Conservation (phyloP, 495 filamentous ascomycete species). For the Podospora sp. region DNA sequence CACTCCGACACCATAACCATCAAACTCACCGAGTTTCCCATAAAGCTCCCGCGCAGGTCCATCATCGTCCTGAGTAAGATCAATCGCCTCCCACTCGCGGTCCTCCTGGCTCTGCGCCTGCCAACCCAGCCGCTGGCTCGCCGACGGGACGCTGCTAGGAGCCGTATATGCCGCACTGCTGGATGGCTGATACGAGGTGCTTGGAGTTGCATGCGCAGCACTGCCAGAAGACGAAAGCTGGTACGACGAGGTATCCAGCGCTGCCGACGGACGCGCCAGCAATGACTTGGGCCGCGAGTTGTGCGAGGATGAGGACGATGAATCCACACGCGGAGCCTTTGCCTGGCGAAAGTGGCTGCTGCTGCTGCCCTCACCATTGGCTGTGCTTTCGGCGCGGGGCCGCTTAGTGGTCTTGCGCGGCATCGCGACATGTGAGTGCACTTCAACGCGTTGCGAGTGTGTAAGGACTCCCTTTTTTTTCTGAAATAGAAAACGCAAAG, state of each 20-base stretch:
- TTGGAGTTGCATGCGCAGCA: neutral
- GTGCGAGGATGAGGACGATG: neutral
- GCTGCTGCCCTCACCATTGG: no score
- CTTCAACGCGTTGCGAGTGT: no score
- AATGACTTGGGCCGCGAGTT: no score
- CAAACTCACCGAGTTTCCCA: slow-evolving; percentile 44
- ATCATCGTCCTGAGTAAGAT: slow-evolving; percentile 55
- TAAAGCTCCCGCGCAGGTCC: slow-evolving; percentile 52
- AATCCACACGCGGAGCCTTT: neutral
- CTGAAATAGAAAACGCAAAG: neutral
- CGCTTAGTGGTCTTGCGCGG: slow-evolving; percentile 7
- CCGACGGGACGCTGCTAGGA: neutral
- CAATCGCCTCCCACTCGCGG: slow-evolving; percentile 39
- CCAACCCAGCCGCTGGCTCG: slow-evolving; percentile 1
- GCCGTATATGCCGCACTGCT: neutral
- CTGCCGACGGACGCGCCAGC: neutral
- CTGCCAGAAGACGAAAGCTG: neutral
- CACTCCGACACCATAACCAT: neutral
- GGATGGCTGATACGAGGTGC: neutral
- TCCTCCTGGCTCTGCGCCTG: slow-evolving; percentile 34
- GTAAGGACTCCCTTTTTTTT: no score
- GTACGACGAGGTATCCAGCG: neutral
- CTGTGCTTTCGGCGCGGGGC: neutral
- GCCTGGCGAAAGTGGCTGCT: no score
- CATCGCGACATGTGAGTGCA: neutral